Percentiles rank a stretch among this genome's conserved stretches.
Evolutionary conservation across 768 basidiomycete genomes (phyloP).

Genomic region (Hericium alpestre): DNA sequence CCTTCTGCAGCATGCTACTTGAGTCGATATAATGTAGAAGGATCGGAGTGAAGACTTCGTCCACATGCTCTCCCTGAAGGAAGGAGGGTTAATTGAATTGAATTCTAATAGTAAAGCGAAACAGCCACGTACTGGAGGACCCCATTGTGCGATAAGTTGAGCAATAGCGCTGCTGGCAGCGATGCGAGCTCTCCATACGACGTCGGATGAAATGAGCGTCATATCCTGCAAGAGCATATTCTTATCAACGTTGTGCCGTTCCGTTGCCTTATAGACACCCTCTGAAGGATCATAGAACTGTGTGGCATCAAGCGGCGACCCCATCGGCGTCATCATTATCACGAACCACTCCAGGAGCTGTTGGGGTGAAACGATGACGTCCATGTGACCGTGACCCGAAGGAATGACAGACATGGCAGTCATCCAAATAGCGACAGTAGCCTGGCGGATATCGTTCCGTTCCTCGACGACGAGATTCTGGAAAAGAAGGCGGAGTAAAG

Average conservation of each 20-base stretch:
- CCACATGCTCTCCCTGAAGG: conserved; percentile 31
- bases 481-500: conserved; percentile 77
- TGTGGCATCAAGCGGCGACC: conserved; percentile 58
- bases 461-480: conserved; percentile 94
- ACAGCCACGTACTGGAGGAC: conserved; percentile 36
- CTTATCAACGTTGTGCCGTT: conserved; percentile 92
- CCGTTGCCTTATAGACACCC: conserved; percentile 34
- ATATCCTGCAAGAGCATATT: conserved; percentile 88
- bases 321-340: conserved; percentile 82
- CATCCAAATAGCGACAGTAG: conserved; percentile 66
- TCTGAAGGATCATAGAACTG: conserved; percentile 57
- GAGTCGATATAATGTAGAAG: conserved; percentile 76
- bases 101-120: neutral
- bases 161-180: conserved; percentile 73
- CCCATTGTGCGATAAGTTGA: conserved; percentile 57
- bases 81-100: neutral
- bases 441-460: conserved; percentile 67
- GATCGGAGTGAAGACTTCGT: conserved; percentile 64
- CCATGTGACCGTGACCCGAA: conserved; percentile 35
- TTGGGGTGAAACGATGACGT: conserved; percentile 44
- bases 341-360: conserved; percentile 77
- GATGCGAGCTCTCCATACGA: conserved; percentile 69
- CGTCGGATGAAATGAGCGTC: conserved; percentile 66
- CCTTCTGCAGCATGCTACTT: conserved; percentile 83
- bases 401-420: conserved; percentile 52